Conservation (phyloP, 176 grass and related monocot species). For the Areca catechu region DNA sequence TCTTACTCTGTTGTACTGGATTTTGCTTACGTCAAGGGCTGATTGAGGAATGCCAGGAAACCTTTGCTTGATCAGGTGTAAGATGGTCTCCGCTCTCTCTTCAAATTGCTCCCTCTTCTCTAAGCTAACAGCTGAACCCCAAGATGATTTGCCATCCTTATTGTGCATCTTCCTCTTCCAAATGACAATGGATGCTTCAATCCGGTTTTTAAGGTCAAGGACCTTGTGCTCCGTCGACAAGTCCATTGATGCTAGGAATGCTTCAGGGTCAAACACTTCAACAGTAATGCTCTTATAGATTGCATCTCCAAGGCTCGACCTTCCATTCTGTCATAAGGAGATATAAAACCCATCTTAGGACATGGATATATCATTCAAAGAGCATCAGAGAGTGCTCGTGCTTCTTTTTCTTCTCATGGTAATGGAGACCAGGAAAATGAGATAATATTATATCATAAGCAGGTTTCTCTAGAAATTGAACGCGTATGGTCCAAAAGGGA, state of each 20-base stretch:
- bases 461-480: too few species aligned
- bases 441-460: too few species aligned
- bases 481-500: too few species aligned
- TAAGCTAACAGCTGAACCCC: conserved; percentile 68
- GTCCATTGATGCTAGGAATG: conserved; percentile 75
- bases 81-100: conserved; percentile 82
- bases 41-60: conserved; percentile 92
- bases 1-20: conserved; percentile 81
- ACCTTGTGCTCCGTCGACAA: conserved; percentile 94
- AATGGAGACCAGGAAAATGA: too few species aligned
- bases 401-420: too few species aligned
- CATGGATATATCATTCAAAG: too few species aligned
- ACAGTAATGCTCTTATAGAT: conserved; percentile 85
- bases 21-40: conserved; percentile 80
- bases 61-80: conserved; percentile 90
- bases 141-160: conserved; percentile 86
- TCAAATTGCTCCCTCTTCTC: conserved; percentile 99
- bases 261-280: conserved; percentile 73
- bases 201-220: conserved; percentile 88
- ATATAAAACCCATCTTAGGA: too few species aligned
- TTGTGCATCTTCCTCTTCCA: conserved; percentile 97
- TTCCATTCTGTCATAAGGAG: conserved; percentile 47
- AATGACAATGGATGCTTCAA: conserved; percentile 95
- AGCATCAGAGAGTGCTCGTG: too few species aligned
- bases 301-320: conserved; percentile 76